Conservation (phyloP, 2,329 filamentous ascomycete genomes). For the Clarireedia homoeocarpa region DNA sequence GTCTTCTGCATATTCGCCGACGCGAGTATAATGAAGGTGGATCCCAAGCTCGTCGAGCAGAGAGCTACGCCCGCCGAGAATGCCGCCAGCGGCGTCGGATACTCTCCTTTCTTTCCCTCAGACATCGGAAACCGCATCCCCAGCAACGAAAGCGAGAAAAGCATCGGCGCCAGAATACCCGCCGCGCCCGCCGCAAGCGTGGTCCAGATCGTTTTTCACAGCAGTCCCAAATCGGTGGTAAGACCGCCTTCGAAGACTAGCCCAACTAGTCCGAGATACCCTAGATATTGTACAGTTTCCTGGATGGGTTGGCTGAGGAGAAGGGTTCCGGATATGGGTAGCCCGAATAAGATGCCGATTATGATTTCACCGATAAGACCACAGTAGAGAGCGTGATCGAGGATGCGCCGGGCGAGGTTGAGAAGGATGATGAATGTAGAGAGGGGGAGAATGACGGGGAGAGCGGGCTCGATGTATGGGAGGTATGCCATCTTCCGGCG, state of each 20-base stretch:
- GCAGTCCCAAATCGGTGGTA: background rate
- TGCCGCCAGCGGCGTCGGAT: constrained; percentile 2
- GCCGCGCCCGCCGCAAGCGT: background rate
- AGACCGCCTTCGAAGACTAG: constrained; percentile 8
- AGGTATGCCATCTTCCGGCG: background rate
- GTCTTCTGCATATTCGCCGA: constrained; percentile 8
- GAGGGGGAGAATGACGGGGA: background rate
- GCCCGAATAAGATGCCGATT: constrained; percentile 1
- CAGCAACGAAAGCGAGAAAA: background rate
- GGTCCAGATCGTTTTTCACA: constrained; percentile 1
- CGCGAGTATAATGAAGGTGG: constrained; percentile 3
- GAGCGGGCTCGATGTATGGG: constrained; percentile 3
- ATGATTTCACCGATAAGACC: constrained; percentile 7
- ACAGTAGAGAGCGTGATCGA: constrained; percentile 4
- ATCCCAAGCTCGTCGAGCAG: constrained; percentile 5
- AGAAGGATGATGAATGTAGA: constrained; percentile 2
- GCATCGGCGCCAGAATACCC: constrained; percentile 1
- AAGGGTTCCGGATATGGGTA: constrained; percentile 1
- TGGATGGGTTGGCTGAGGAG: background rate
- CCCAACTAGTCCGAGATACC: constrained; percentile 5
- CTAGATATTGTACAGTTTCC: constrained; percentile 5
- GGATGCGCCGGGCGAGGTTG: background rate
- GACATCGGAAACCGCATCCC: background rate
- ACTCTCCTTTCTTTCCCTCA: background rate
- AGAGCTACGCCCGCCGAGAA: constrained; percentile 6